Evolutionary conservation across 208 protist genomes (phyloP), one percentile per base, ranked within the genome.

Genomic region (Trichomonas tenax): DNA sequence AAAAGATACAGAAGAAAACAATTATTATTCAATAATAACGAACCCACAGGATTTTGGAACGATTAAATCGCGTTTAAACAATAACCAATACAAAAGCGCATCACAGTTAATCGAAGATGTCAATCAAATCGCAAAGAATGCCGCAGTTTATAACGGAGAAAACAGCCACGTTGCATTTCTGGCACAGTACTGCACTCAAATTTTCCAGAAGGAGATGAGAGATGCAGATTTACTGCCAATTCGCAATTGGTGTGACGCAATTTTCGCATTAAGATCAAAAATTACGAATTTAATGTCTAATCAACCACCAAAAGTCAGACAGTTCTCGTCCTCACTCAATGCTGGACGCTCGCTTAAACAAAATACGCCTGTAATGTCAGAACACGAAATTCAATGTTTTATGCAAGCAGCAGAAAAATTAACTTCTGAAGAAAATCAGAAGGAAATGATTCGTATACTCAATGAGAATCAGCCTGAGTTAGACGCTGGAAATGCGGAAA

Each of bases 351-450:
- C 86, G 26, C 41, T 93, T 21, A 93, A 51, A 58, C 86, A 93
- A 31, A 93, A 93, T 17, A 93, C 44, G 15, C 86, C 86, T 17
- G 36, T 34, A 6, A 48, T 93, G 17, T 48, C 86, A 51, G 86
- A 93, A 48, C 11, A 41, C n/a, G 86, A 93, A 93, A 44, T 93
- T 93, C 86, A 93, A 44, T n/a, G 40, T 38, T 93, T 93, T 38
- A 93, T 93, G 17, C 26, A 23, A 34, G 86, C 44, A 38, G 44
- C 44, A 31, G 86, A 93, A 17, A 93, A 48, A 44, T 38, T 93
- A 31, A n/a, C 40, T 38, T 34, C 34, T 46, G 44, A 51, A 34
- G 86, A 93, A 51, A 44, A 93, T 8, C 86, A 93, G 46, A 93
- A 34, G 17, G 86, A 93, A 51, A 93, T 93, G 86, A 17, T 93